A percentile compares a stretch with the other conserved stretches of the same genome.
phyloP scores from a whole-genome alignment of 2,329 filamentous ascomycete genomes.

The Rhinocladiella mackenziei region DNA sequence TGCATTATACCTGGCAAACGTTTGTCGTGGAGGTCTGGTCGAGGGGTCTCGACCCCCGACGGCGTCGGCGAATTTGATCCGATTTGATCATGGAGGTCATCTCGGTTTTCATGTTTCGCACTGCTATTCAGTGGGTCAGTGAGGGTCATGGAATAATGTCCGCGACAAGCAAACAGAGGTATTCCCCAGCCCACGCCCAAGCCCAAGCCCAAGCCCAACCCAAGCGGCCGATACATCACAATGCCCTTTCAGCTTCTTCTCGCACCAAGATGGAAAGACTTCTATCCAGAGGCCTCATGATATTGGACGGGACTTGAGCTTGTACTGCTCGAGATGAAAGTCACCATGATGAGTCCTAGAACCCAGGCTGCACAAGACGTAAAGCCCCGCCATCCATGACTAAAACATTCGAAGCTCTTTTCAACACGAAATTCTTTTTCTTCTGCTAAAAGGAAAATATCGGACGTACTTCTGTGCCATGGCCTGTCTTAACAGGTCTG shows the following conservation, averaged over 20 bases:
- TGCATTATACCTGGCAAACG: constrained; percentile 89
- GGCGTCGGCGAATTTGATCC: constrained; percentile 78
- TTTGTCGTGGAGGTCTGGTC: constrained; percentile 91
- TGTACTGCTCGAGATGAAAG: constrained; percentile 1
- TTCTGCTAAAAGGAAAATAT: constrained; percentile 19
- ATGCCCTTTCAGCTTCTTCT: not conserved
- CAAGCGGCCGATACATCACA: constrained; percentile 8
- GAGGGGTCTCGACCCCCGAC: constrained; percentile 86
- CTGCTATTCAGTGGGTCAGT: constrained; percentile 25
- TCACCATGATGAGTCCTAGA: constrained; percentile 1
- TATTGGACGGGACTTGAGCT: not conserved
- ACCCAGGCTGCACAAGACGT: constrained; percentile 8
- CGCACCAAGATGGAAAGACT: not conserved
- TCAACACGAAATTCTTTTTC: constrained; percentile 10
- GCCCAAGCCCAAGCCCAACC: not conserved
- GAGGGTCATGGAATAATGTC: constrained; percentile 1
- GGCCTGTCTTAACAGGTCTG: constrained; percentile 56
- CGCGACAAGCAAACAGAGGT: constrained; percentile 7
- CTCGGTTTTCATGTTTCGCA: constrained; percentile 35
- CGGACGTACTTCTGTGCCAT: constrained; percentile 55
- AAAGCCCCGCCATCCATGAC: constrained; percentile 5
- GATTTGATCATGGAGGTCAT: constrained; percentile 43
- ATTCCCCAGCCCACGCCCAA: too few species aligned
- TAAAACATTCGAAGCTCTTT: constrained; percentile 7
- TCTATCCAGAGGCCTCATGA: too few species aligned